These are phyloP conservation scores for Russula dissimulans DNA, from an alignment of 768 basidiomycete genomes.

Conservation along the genomic window DNA sequence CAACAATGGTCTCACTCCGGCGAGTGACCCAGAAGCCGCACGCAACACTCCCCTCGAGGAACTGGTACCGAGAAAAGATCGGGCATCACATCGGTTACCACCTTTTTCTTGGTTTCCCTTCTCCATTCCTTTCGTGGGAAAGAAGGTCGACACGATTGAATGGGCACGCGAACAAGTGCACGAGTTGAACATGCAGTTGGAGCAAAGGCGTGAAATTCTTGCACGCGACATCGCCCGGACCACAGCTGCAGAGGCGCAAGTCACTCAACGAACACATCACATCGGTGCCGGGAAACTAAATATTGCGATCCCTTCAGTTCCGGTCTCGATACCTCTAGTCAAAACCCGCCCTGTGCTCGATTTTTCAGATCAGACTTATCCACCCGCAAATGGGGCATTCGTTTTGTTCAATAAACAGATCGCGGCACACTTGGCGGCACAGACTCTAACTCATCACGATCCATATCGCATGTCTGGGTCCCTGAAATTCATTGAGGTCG, in stretches of 20 bases:
- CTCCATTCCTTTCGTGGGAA: conserved; percentile 57
- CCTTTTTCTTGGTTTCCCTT: conserved; percentile 41
- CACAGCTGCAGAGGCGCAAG: conserved; percentile 18
- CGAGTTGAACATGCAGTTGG: conserved; percentile 27
- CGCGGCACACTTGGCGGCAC: conserved; percentile 79
- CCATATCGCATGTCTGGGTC: conserved; percentile 71
- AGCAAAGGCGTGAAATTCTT: conserved; percentile 23
- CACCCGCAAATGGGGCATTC: conserved; percentile 53
- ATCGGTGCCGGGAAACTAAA: conserved; percentile 22
- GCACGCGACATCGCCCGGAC: conserved; percentile 24
- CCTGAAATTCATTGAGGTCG: conserved; percentile 63
- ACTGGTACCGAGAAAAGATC: conserved; percentile 58
- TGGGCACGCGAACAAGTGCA: conserved; percentile 76
- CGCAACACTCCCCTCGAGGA: conserved; percentile 23
- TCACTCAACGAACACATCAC: conserved; percentile 15
- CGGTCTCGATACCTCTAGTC: conserved; percentile 6
- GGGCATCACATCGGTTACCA: conserved; percentile 71
- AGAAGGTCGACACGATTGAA: conserved; percentile 92
- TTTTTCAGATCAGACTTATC: conserved; percentile 25
- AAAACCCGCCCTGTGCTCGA: conserved; percentile 14
- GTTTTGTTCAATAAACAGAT: conserved; percentile 92
- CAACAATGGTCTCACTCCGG: neutral
- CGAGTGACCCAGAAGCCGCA: conserved; percentile 26
- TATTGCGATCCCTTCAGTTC: conserved; percentile 9
- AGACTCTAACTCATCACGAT: conserved; percentile 66